phyloP scores from a whole-genome alignment of 352 stramenopile genomes.

The Pythium pyrilobum region DNA sequence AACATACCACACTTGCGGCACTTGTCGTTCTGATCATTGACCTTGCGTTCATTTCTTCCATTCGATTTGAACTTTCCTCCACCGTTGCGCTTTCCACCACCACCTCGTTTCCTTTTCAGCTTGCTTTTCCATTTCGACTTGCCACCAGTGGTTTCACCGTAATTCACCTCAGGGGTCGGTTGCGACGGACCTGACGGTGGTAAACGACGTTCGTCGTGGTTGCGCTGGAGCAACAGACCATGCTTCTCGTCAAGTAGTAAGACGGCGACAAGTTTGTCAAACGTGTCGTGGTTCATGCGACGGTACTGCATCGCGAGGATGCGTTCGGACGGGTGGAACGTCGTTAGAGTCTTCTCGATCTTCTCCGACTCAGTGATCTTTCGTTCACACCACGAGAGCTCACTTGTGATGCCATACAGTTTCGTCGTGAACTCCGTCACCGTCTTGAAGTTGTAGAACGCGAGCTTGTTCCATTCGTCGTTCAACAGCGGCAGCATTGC shows the following conservation, averaged over 20 bases:
- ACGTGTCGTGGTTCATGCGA: slow-evolving; percentile 7
- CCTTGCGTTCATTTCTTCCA: neutral
- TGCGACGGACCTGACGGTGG: neutral
- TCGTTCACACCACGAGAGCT: slow-evolving; percentile 6
- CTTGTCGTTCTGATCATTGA: neutral
- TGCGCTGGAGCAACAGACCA: slow-evolving; percentile 9
- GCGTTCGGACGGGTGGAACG: slow-evolving; percentile 3
- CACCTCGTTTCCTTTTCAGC: neutral
- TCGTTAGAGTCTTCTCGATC: slow-evolving; percentile 7
- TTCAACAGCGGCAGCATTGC: slow-evolving; percentile 3
- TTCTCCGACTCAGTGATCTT: slow-evolving; percentile 4
- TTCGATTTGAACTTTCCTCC: neutral
- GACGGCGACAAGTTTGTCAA: slow-evolving; percentile 11
- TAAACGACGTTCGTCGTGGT: slow-evolving; percentile 11
- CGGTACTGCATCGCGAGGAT: slow-evolving; percentile 6
- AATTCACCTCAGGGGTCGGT: neutral
- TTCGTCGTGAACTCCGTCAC: slow-evolving; percentile 13
- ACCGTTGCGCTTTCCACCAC: neutral
- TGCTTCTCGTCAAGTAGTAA: slow-evolving; percentile 13
- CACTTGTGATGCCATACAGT: slow-evolving; percentile 10
- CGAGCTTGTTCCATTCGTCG: slow-evolving; percentile 11
- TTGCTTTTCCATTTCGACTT: neutral
- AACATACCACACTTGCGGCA: slow-evolving; percentile 6
- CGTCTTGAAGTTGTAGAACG: slow-evolving; percentile 22
- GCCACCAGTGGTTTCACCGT: neutral